Percentiles rank a stretch among this genome's conserved stretches.
phyloP scores from a whole-genome alignment of 2,329 filamentous ascomycete genomes.

The Golovinomyces cichoracearum region DNA sequence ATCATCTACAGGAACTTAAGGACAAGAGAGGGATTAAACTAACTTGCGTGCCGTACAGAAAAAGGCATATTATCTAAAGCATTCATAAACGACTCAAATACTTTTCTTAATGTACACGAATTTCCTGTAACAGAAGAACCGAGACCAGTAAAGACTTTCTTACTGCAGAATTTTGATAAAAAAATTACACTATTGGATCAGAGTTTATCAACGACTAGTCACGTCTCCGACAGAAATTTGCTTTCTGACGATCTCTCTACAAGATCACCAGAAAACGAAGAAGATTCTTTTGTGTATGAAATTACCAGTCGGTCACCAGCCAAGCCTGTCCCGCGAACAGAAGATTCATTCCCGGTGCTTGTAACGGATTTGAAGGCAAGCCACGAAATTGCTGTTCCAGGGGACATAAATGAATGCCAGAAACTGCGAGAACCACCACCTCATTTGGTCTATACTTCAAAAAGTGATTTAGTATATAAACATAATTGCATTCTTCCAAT shows the following conservation, averaged over 20 bases:
- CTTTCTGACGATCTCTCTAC: too few relatives aligned
- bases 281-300: constrained; percentile 17
- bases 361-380: constrained; percentile 31
- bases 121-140: too few relatives aligned
- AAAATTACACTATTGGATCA: too few relatives aligned
- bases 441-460: not conserved
- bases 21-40: too few relatives aligned
- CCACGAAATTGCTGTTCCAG: constrained; percentile 10
- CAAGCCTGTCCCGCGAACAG: constrained; percentile 23
- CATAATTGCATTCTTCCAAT: not conserved
- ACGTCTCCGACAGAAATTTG: too few relatives aligned
- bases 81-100: not conserved
- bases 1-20: too few relatives aligned
- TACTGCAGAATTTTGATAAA: too few relatives aligned
- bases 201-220: too few relatives aligned
- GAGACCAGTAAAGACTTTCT: too few relatives aligned
- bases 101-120: too few relatives aligned
- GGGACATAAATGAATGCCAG: constrained; percentile 8
- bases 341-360: constrained; percentile 35
- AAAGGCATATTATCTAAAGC: not conserved
- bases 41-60: not conserved
- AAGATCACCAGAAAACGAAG: constrained; percentile 4
- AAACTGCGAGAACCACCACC: constrained; percentile 1
- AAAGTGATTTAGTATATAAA: not conserved
- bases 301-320: constrained; percentile 17